Evolutionary conservation across 306 rosid genomes (phyloP).

Genomic region (Astragalus membranaceus): DNA sequence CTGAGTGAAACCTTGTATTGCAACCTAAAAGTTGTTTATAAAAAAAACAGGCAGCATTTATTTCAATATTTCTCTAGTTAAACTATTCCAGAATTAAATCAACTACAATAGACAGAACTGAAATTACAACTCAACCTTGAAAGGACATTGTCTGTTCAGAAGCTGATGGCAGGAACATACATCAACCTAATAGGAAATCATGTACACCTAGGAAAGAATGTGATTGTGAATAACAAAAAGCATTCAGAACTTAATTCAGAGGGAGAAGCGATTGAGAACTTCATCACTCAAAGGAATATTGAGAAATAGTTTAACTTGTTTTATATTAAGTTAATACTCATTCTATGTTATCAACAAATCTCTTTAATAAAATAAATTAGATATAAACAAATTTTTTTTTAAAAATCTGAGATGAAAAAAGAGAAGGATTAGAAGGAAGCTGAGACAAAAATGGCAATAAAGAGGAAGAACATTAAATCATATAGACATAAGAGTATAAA

Average conservation of each 20-base stretch:
- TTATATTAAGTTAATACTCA: too few relatives aligned
- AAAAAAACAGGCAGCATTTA: background rate
- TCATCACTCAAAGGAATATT: too few relatives aligned
- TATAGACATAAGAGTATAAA: too few relatives aligned
- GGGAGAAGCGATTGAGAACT: too few relatives aligned
- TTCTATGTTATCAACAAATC: too few relatives aligned
- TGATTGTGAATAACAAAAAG: background rate
- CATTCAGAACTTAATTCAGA: background rate
- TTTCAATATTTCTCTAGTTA: background rate
- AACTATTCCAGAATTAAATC: background rate
- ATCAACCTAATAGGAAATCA: slow-evolving; percentile 97
- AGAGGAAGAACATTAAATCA: too few relatives aligned
- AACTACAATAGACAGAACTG: background rate
- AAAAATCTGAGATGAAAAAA: too few relatives aligned
- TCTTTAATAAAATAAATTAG: too few relatives aligned
- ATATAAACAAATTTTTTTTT: too few relatives aligned
- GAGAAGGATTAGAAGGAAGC: too few relatives aligned
- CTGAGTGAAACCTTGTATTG: slow-evolving; percentile 90
- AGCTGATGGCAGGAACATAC: slow-evolving; percentile 92
- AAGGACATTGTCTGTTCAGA: slow-evolving; percentile 89
- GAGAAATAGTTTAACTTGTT: too few relatives aligned
- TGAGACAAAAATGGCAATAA: too few relatives aligned
- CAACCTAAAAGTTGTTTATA: slow-evolving; percentile 38
- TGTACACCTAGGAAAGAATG: slow-evolving; percentile 34
- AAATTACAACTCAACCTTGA: slow-evolving; percentile 49